Conservation (phyloP, 768 basidiomycete genomes). For the Kwoniella sp. region DNA sequence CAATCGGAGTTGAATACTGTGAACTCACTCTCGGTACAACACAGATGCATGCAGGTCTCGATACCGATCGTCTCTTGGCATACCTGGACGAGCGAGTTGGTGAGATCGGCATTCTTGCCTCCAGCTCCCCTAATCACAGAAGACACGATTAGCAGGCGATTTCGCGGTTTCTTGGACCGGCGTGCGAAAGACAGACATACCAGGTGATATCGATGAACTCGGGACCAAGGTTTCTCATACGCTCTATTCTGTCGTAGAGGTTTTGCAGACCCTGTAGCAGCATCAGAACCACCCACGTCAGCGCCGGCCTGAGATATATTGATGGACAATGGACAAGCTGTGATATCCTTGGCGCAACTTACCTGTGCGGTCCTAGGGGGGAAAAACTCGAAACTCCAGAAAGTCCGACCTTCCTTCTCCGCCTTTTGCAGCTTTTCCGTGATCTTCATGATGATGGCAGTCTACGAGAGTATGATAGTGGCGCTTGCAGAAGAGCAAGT, state of each 20-base stretch:
- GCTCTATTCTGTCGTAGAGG: constrained; percentile 94
- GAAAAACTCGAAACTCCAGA: constrained; percentile 99
- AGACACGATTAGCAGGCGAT: constrained; percentile 11
- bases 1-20: too few species aligned
- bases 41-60: constrained; percentile 98
- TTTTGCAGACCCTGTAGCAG: constrained; percentile 80
- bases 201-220: constrained; percentile 99
- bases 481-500: too few species aligned
- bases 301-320: too few species aligned
- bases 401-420: constrained; percentile 78
- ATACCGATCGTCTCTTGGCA: constrained; percentile 90
- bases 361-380: constrained; percentile 95
- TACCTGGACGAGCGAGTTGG: constrained; percentile 89
- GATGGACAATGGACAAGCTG: neutral
- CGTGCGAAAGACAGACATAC: constrained; percentile 57
- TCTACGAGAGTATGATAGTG: too few species aligned
- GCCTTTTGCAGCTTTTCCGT: constrained; percentile 89
- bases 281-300: too few species aligned
- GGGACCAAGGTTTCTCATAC: constrained; percentile 91
- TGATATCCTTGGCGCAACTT: constrained; percentile 32
- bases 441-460: constrained; percentile 72
- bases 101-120: constrained; percentile 90
- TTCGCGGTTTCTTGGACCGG: neutral
- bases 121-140: constrained; percentile 83
- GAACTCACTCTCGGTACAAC: constrained; percentile 80